Evolutionary conservation across 768 basidiomycete genomes (phyloP), one percentile per base, ranked within the genome.

Genomic region (Trichaptum fuscoviolaceum): DNA sequence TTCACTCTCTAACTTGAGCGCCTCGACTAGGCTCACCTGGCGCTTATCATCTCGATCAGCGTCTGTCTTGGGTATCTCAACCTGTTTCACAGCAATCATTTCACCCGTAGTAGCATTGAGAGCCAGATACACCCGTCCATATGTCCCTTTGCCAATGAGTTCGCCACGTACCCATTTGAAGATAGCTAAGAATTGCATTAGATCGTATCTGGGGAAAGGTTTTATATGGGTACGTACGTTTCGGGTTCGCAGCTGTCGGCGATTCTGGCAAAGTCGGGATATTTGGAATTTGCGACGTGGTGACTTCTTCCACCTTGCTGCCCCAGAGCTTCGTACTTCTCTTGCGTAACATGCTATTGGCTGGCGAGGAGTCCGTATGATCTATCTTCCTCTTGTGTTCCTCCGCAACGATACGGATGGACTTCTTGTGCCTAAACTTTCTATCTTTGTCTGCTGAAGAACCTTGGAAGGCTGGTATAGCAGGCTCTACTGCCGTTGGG

Each of bases 71-170:
- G 97, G 96, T 66, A 96, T 85, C 75, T 99, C 97, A 61, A 99
- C 97, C 77, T 99, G 97, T 78, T 99, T 99, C 69, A 99, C 97
- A 20, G 97, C 97, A 72, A 99, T 95, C 93, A 98, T 96, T 78
- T 99, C 96, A 66, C 95, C 95, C 0, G 95, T 96, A 2, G 93
- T 95, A 35, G 93, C 94, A 75, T 99, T 99, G 67, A 99, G 81
- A 20, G 94, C 97, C 65, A 99, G 86, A 73, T 98, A 99, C 30
- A 99, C 97, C 58, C 92, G 87, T 15, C 97, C 97, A 72, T 96
- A 99, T 15, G 95, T 96, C 26, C 97, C 97, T 73, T 93, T 94
- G 35, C 97, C 97, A 68, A 99, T 98, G 42, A 99, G 83, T 77
- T 98, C 95, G 64, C 97, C 97, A 71, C 96, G 91, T 52, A 98